Conservation (phyloP, 2,329 filamentous ascomycete genomes). For the Trichoderma polysporum region DNA sequence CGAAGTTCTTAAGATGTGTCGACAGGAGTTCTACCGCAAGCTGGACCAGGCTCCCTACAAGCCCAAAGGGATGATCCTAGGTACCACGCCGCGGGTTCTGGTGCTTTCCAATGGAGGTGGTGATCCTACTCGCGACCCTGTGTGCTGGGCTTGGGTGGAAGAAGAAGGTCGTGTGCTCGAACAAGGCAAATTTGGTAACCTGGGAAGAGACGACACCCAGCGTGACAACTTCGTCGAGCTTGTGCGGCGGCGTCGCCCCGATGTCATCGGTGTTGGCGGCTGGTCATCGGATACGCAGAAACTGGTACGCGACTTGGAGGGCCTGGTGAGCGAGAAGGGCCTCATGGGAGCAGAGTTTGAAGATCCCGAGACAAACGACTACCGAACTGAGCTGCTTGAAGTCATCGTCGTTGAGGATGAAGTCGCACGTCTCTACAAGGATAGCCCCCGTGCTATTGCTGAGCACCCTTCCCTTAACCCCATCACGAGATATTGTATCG, state of each 20-base stretch:
- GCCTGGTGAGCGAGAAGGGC: conserved; percentile 73
- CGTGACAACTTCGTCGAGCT: conserved; percentile 73
- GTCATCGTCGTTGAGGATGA: conserved; percentile 94
- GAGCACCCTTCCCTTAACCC: conserved; percentile 81
- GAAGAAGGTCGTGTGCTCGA: conserved; percentile 88
- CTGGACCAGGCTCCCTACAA: conserved; percentile 96
- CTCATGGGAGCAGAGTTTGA: conserved; percentile 80
- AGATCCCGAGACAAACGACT: conserved; percentile 72
- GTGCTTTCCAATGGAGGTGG: conserved; percentile 84
- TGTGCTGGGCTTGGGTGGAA: conserved; percentile 90
- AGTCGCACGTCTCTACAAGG: conserved; percentile 93
- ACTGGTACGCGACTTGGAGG: conserved; percentile 77
- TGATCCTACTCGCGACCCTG: conserved; percentile 69
- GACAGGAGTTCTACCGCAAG: conserved; percentile 84
- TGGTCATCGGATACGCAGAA: conserved; percentile 84
- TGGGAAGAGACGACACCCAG: conserved; percentile 67
- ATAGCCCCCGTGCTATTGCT: conserved; percentile 72
- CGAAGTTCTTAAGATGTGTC: conserved; percentile 80
- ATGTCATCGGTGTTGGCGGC: conserved; percentile 86
- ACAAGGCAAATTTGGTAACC: conserved; percentile 80
- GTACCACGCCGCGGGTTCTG: conserved; percentile 83
- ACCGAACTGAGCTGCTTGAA: conserved; percentile 76
- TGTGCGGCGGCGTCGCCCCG: conserved; percentile 75
- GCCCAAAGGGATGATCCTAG: conserved; percentile 86
- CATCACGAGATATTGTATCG: conserved; percentile 85